These are phyloP conservation scores for Stemphylium beticola DNA, from an alignment of 2,329 filamentous ascomycete species.

Conservation along the genomic window DNA sequence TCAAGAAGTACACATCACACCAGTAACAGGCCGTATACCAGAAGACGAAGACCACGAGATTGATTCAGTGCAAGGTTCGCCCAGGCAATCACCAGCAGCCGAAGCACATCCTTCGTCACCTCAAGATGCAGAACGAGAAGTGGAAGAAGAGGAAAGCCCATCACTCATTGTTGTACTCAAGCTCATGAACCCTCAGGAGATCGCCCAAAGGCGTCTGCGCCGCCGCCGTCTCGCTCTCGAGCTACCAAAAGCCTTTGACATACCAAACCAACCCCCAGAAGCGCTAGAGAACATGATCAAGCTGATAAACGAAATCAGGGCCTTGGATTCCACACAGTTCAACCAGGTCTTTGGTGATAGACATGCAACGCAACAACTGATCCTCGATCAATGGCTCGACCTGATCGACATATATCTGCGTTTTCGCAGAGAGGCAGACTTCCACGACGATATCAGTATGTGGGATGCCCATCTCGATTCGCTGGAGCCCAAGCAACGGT, in stretches of 20 bases:
- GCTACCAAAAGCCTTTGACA: background rate
- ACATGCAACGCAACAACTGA: background rate
- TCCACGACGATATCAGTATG: background rate
- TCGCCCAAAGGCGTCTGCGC: background rate
- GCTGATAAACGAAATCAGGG: background rate
- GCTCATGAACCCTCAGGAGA: background rate
- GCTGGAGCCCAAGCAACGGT: background rate
- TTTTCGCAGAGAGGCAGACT: background rate
- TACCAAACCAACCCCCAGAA: background rate
- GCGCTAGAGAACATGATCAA: background rate
- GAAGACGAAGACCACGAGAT: background rate
- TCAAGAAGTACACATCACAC: background rate
- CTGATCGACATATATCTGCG: background rate
- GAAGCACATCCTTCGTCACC: background rate
- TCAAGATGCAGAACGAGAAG: too few relatives aligned
- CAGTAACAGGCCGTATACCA: background rate
- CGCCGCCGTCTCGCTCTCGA: background rate
- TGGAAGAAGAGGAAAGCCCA: background rate
- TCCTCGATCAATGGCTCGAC: background rate
- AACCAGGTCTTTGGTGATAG: background rate
- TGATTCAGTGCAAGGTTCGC: background rate
- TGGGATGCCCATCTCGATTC: background rate
- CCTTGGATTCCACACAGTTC: background rate
- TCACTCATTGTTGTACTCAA: background rate
- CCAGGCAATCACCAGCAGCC: background rate